Percentiles rank a stretch among this genome's conserved stretches.
These are phyloP conservation scores for Coniochaeta sp. DNA, from an alignment of 2,329 filamentous ascomycete species.

Conservation along the genomic window DNA sequence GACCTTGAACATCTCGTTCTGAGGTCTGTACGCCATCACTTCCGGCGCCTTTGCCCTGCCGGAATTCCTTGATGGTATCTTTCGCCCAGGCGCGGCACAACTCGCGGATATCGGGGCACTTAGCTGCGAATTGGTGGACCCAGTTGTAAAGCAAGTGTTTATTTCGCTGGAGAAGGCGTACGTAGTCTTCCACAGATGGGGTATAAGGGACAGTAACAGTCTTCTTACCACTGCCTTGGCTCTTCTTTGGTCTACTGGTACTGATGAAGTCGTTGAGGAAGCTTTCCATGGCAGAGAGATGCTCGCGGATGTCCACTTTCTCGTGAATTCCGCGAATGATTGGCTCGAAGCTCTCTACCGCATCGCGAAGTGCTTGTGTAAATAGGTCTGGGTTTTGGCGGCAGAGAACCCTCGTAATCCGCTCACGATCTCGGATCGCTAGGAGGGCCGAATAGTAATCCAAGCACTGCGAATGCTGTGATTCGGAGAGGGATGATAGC, in stretches of 20 bases:
- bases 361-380: constrained; percentile 60
- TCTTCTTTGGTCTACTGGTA: constrained; percentile 37
- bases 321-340: constrained; percentile 68
- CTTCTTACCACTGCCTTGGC: constrained; percentile 22
- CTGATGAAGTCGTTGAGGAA: constrained; percentile 69
- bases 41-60: constrained; percentile 11
- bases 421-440: constrained; percentile 65
- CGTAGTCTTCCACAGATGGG: constrained; percentile 64
- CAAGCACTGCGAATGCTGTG: constrained; percentile 56
- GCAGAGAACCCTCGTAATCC: constrained; percentile 61
- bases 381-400: constrained; percentile 63
- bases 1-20: not conserved
- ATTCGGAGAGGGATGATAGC: constrained; percentile 40
- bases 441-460: constrained; percentile 67
- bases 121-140: constrained; percentile 60
- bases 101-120: constrained; percentile 57
- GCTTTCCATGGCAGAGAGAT: constrained; percentile 57
- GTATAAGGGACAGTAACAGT: constrained; percentile 20
- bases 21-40: not conserved
- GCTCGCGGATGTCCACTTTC: constrained; percentile 62
- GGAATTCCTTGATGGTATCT: constrained; percentile 49
- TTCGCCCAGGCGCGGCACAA: constrained; percentile 57
- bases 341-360: constrained; percentile 63
- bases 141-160: constrained; percentile 59
- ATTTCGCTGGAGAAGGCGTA: constrained; percentile 58